Percentiles rank a stretch among this genome's conserved stretches.
phyloP scores from a whole-genome alignment of 352 stramenopile species.

The Phytophthora podocarpi region DNA sequence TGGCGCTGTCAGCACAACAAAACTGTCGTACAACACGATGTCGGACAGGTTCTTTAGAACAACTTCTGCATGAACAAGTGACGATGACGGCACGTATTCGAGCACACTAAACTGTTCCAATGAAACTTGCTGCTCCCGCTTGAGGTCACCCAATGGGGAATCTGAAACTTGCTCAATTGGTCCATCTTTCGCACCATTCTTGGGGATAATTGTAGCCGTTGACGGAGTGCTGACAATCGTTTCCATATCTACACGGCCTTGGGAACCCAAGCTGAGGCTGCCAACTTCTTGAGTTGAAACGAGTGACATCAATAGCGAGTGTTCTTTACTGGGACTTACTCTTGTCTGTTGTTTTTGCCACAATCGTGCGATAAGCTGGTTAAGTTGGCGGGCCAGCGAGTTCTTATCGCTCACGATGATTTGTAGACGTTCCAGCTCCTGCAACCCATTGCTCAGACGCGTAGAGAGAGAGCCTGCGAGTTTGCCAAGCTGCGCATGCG shows the following conservation, averaged over 20 bases:
- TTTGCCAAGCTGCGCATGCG: conserved; percentile 46
- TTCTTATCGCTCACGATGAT: conserved; percentile 51
- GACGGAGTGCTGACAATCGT: conserved; percentile 24
- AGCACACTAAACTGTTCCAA: conserved; percentile 42
- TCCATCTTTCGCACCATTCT: not conserved
- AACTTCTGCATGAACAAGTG: conserved; percentile 38
- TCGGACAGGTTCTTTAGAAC: conserved; percentile 34
- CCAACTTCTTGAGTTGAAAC: conserved; percentile 3
- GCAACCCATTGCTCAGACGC: conserved; percentile 42
- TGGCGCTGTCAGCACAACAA: conserved; percentile 29
- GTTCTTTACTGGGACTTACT: not conserved
- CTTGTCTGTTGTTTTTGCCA: conserved; percentile 22
- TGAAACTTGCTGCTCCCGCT: conserved; percentile 23
- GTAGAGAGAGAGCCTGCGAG: conserved; percentile 49
- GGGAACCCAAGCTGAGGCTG: not conserved
- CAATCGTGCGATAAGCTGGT: conserved; percentile 38
- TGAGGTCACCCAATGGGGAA: not conserved
- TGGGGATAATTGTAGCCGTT: not conserved
- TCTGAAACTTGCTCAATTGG: not conserved
- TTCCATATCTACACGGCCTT: conserved; percentile 29
- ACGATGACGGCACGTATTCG: conserved; percentile 43
- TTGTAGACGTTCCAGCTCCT: conserved; percentile 46
- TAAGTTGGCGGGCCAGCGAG: conserved; percentile 31
- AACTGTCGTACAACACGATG: conserved; percentile 25
- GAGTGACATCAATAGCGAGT: not conserved